Conservation (phyloP, 2,329 filamentous ascomycete genomes). For the Ilyonectria mors-panacis region DNA sequence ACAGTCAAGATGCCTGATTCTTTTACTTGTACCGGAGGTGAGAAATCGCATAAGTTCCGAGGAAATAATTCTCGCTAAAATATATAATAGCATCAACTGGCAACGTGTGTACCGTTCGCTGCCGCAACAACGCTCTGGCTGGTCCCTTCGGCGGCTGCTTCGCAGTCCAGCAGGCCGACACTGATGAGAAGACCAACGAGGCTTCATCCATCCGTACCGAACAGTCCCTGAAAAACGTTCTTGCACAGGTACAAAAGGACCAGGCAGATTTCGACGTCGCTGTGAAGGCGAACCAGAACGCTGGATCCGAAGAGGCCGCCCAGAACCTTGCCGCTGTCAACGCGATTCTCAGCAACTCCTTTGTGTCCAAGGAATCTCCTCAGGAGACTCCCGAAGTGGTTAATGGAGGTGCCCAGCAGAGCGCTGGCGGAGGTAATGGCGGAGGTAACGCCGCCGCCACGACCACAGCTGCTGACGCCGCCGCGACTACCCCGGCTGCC, state of each 20-base stretch:
- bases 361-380: slow-evolving; percentile 50
- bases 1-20: slow-evolving; percentile 66
- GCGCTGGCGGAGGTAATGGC: slow-evolving; percentile 1
- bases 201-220: slow-evolving; percentile 61
- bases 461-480: slow-evolving; percentile 7
- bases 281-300: slow-evolving; percentile 60
- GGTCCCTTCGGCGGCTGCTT: slow-evolving; percentile 73
- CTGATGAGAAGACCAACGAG: slow-evolving; percentile 57
- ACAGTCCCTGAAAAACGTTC: slow-evolving; percentile 61
- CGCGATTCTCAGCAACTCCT: slow-evolving; percentile 52
- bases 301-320: slow-evolving; percentile 49
- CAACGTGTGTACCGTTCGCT: slow-evolving; percentile 71
- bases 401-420: slow-evolving; percentile 18
- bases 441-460: slow-evolving; percentile 1
- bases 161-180: slow-evolving; percentile 68
- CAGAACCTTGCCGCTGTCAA: slow-evolving; percentile 57
- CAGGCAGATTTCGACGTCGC: slow-evolving; percentile 62
- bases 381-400: slow-evolving; percentile 51
- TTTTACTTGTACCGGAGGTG: slow-evolving; percentile 66
- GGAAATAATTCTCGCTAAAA: not conserved
- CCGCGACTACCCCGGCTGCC: not conserved
- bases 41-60: slow-evolving; percentile 31
- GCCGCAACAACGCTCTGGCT: slow-evolving; percentile 70
- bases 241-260: slow-evolving; percentile 66
- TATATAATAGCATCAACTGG: slow-evolving; percentile 64